Evolutionary conservation across 495 filamentous ascomycete species (phyloP).

Genomic region (Aspergillus nidulans): DNA sequence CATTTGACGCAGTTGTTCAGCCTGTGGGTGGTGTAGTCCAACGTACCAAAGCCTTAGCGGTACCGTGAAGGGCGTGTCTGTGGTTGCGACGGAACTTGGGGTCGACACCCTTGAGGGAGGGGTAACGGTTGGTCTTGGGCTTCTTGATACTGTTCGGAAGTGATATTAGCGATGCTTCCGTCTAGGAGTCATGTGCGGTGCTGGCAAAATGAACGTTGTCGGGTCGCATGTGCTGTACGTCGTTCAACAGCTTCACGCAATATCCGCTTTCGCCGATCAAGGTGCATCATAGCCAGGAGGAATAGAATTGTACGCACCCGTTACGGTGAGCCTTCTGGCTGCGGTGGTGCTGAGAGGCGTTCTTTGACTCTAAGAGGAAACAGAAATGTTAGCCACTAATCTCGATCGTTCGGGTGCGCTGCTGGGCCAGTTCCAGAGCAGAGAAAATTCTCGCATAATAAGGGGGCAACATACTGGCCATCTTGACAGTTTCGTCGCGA

Average conservation of each 20-base stretch:
- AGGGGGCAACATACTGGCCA: conserved; percentile 43
- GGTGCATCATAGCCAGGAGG: not conserved
- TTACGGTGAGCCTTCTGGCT: conserved; percentile 95
- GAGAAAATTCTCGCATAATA: not conserved
- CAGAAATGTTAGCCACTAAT: conserved; percentile 27
- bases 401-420: not conserved
- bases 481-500: conserved; percentile 48
- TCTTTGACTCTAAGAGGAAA: conserved; percentile 79
- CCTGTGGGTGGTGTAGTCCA: not conserved
- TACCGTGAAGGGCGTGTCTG: conserved; percentile 97
- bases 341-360: conserved; percentile 98
- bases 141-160: conserved; percentile 84
- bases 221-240: not conserved
- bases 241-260: conserved; percentile 8
- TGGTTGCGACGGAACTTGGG: conserved; percentile 99
- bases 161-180: conserved; percentile 26
- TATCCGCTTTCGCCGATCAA: not conserved
- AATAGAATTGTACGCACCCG: conserved; percentile 61
- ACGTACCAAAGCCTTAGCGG: conserved; percentile 94
- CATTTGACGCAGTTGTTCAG: not conserved
- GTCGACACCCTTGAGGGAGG: conserved; percentile 96
- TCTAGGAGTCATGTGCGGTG: not conserved
- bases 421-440: not conserved
- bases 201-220: not conserved
- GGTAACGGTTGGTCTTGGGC: conserved; percentile 98